Percentiles rank a stretch among this genome's conserved stretches.
These are phyloP conservation scores for Symmetrospora coprosmae DNA, from an alignment of 768 basidiomycete species.

Conservation along the genomic window DNA sequence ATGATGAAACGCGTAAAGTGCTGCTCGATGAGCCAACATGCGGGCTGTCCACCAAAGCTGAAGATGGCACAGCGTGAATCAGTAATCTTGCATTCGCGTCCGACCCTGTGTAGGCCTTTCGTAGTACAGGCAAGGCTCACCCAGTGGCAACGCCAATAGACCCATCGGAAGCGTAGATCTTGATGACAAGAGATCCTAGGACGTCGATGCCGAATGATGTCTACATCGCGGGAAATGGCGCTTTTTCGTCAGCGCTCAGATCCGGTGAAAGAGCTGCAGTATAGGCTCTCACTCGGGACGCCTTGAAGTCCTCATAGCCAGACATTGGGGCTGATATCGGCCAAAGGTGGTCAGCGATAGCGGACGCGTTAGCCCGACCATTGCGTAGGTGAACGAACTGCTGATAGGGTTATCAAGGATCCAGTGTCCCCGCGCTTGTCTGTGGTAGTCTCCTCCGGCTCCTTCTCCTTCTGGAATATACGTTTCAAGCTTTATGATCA, in stretches of 20 bases:
- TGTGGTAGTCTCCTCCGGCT: not conserved
- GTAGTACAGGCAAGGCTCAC: too few species aligned
- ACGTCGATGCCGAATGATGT: constrained; percentile 40
- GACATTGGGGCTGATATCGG: not conserved
- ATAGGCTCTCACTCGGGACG: not conserved
- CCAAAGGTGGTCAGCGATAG: too few species aligned
- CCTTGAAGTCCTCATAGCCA: not conserved
- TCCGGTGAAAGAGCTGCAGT: too few species aligned
- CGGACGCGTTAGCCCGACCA: not conserved
- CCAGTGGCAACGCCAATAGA: constrained; percentile 39
- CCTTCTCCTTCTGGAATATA: not conserved
- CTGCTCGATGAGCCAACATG: constrained; percentile 39
- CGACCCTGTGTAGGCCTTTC: too few species aligned
- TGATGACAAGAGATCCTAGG: constrained; percentile 39
- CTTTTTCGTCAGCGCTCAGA: not conserved
- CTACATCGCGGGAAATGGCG: constrained; percentile 4
- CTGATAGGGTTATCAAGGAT: not conserved
- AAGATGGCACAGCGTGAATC: too few species aligned
- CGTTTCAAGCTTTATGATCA: not conserved
- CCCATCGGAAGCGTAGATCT: constrained; percentile 39
- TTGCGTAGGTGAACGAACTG: not conserved
- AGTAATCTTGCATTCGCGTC: too few species aligned
- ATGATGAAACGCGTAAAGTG: constrained; percentile 40
- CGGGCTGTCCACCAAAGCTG: not conserved
- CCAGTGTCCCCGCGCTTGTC: not conserved